Evolutionary conservation across 768 basidiomycete genomes (phyloP), one percentile per base, ranked within the genome.

Genomic region (Boletus sp.): DNA sequence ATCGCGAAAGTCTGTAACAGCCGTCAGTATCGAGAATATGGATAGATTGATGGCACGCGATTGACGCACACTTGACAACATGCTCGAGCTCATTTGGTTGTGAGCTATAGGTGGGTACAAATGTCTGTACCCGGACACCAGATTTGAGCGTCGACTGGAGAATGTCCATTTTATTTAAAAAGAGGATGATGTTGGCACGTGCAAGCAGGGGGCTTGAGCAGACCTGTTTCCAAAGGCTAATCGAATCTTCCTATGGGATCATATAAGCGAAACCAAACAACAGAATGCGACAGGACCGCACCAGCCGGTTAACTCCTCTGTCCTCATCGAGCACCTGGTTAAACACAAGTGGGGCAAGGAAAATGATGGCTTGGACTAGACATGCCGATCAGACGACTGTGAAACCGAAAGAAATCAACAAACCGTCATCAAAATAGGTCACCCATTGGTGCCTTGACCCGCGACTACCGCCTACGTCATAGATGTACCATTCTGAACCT

Each of bases 121-220:
- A 89, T 45, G 78, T 77, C 54, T 75, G 75, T 6, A 89, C 81
- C 8, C 75, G 70, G 18, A 87, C 75, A 18, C 86, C 86, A 3
- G 82, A 71, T 10, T 73, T 75, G 47, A 90, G 75, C 5, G 81
- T 87, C 5, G 78, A 74, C 42, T 74, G 69, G 24, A 88, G 68
- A 28, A 89, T 80, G 53, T 83, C 81, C 82, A 74, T 89, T 81
- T 91, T 91, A 67, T 92, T 92, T 56, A 90, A 76, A 72, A 92
- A 91, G 12, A 91, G 71, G 32, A 90, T 84, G n/a, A 91, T 74
- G 57, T 82, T 83, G 17, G 85, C 80, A 48, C 79, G 75, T 11
- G 79, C 74, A 1, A 91, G 77, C 2, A 91, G 76, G 60, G 77
- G 77, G 52, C 84, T 90, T 7, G 76, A 62, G 67, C 90, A 91